A percentile compares a stretch with the other conserved stretches of the same genome.
phyloP scores from a whole-genome alignment of 352 stramenopile genomes.

The Pythium plurisporium region DNA sequence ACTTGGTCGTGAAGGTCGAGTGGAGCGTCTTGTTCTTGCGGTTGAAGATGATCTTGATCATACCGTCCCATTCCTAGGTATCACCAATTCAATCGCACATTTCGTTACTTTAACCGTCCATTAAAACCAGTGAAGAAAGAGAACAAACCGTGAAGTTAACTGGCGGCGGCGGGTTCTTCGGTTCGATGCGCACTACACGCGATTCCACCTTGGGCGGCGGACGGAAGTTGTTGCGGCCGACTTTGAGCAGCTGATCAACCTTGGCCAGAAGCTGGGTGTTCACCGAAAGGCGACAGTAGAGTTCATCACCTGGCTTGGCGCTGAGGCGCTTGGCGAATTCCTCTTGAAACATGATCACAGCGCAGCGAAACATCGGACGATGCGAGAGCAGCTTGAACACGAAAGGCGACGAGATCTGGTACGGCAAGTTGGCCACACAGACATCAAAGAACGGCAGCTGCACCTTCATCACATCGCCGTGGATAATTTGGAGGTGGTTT shows the following conservation, averaged over 20 bases:
- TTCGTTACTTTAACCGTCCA: too few species aligned
- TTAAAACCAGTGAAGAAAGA: neutral
- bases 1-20: constrained; percentile 96
- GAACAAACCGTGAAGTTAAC: constrained; percentile 94
- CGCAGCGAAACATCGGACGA: constrained; percentile 97
- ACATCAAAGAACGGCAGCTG: constrained; percentile 99
- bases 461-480: constrained; percentile 99
- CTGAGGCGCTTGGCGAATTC: constrained; percentile 99
- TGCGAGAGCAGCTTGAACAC: constrained; percentile 99
- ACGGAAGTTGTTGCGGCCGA: constrained; percentile 99
- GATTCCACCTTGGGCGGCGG: constrained; percentile 97
- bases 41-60: constrained; percentile 99
- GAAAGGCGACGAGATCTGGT: constrained; percentile 98
- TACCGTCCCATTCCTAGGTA: constrained; percentile 99
- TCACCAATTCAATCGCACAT: too few species aligned
- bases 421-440: constrained; percentile 99
- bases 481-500: constrained; percentile 97
- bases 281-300: constrained; percentile 98
- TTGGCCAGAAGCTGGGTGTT: constrained; percentile 99
- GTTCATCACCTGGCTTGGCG: constrained; percentile 94
- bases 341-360: constrained; percentile 99
- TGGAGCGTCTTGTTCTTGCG: constrained; percentile 99
- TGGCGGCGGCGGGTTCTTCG: constrained; percentile 96
- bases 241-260: constrained; percentile 98
- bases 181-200: constrained; percentile 96